Base-by-base conservation (phyloP, 148 eudicot species). In the Limonium bicolor region DNA sequence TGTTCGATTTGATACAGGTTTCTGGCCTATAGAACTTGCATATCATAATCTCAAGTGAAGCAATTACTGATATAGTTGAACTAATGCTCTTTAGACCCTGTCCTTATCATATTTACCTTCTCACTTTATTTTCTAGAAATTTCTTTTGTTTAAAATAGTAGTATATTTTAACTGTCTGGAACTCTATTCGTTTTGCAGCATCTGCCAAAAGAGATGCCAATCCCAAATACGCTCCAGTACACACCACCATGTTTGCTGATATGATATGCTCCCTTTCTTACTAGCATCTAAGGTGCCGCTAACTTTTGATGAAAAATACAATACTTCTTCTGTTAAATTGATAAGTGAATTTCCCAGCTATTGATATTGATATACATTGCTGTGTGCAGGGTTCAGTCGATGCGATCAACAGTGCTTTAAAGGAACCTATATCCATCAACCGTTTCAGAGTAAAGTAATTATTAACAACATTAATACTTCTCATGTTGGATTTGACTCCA, bases 401-500 rank as follows among this genome's bases (percentile, higher is more conserved):
- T 46, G 74, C 74, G 17, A 51, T 87, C 14, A 82, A 87, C 70
- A 60, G 51, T 60, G 59, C 54, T 36, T 78, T 87, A 28, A 55
- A 69, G 55, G 78, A 87, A 48, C 94, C 96, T 19, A 23, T 87
- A 51, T 55, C 80, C 10, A 58, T 87, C 38, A 67, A 76, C 59
- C 82, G 96, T 17, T 87, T 87, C 43, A 73, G 94, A 66, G 83
- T 94, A 61, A 88, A 88, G 94, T 88, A 72, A 41, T 4, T n/a
- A n/a, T n/a, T n/a, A n/a, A n/a, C 46, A 10, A 27, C 15, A 2
- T 37, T 22, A 11, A 15, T 43, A 0, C 18, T 12, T 30, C 36
- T 21, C 8, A 10, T 23, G 5, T 21, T 26, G 4, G 9, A 2
- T 0, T 37, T 12, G 7, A 12, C 20, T 50, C 30, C n/a, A 23